phyloP scores from a whole-genome alignment of 1,284 basidiomycete species.

The Pholiota adiposa region DNA sequence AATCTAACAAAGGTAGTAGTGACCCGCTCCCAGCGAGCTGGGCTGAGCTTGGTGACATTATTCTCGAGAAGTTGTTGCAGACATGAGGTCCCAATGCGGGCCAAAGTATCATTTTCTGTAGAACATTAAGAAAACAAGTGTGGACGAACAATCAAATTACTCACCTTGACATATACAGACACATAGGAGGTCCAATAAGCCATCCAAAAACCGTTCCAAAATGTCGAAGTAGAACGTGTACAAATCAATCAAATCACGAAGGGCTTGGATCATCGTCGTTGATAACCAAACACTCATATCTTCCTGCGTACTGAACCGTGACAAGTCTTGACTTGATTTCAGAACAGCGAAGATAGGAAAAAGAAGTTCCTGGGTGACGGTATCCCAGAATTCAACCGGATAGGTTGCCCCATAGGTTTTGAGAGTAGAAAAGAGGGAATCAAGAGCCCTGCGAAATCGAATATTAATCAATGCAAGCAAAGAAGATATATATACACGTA shows the following conservation, averaged over 20 bases:
- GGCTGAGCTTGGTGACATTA: slow-evolving; percentile 89
- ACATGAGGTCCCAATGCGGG: slow-evolving; percentile 97
- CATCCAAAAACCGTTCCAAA: slow-evolving; percentile 89
- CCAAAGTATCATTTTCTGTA: slow-evolving; percentile 95
- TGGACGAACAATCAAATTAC: slow-evolving; percentile 20
- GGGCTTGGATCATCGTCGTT: slow-evolving; percentile 98
- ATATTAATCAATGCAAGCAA: not conserved
- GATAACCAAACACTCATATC: slow-evolving; percentile 99
- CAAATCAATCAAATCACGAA: slow-evolving; percentile 94
- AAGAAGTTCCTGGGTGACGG: slow-evolving; percentile 93
- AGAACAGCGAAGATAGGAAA: slow-evolving; percentile 99
- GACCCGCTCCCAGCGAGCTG: slow-evolving; percentile 89
- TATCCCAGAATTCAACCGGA: slow-evolving; percentile 96
- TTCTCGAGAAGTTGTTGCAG: slow-evolving; percentile 95
- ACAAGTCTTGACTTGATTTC: slow-evolving; percentile 88
- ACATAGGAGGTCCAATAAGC: slow-evolving; percentile 90
- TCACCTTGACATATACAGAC: slow-evolving; percentile 99
- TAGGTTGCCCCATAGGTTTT: slow-evolving; percentile 90
- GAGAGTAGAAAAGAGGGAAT: slow-evolving; percentile 94
- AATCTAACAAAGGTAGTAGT: slow-evolving; percentile 94
- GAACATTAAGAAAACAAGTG: slow-evolving; percentile 8
- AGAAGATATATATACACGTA: slow-evolving; percentile 46
- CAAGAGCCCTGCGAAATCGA: slow-evolving; percentile 73
- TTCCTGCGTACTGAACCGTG: slow-evolving; percentile 94
- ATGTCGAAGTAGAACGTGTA: slow-evolving; percentile 97